Percentiles rank a stretch among this genome's conserved stretches.
Evolutionary conservation across 2,329 filamentous ascomycete genomes (phyloP).

Genomic region (Tolypocladium nubicola): DNA sequence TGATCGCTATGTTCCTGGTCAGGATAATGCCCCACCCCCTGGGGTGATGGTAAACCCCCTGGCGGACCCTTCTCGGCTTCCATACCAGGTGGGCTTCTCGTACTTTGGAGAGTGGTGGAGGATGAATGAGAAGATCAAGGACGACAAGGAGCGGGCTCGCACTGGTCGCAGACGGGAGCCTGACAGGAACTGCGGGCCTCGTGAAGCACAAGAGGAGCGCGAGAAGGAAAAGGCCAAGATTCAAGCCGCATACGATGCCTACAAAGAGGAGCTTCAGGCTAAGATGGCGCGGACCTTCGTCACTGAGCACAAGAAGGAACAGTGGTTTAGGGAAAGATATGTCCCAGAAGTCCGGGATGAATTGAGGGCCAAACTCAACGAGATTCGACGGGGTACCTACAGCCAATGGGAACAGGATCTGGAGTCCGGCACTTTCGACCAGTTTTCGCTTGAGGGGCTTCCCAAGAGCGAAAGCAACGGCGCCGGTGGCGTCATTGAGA

Average conservation of each 20-base stretch:
- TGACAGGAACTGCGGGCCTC: conserved; percentile 50
- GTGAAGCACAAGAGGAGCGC: conserved; percentile 61
- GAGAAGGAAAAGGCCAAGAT: conserved; percentile 73
- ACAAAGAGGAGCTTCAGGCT: conserved; percentile 58
- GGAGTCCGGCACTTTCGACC: conserved; percentile 77
- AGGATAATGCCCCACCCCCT: conserved; percentile 41
- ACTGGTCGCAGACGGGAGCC: conserved; percentile 59
- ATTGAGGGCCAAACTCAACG: conserved; percentile 65
- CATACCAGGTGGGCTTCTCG: conserved; percentile 76
- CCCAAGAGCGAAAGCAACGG: conserved; percentile 90
- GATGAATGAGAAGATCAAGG: conserved; percentile 70
- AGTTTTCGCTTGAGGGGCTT: conserved; percentile 87
- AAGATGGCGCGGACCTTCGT: conserved; percentile 88
- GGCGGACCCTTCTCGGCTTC: conserved; percentile 59
- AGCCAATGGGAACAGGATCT: conserved; percentile 84
- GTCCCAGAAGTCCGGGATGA: conserved; percentile 70
- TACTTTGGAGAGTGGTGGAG: conserved; percentile 85
- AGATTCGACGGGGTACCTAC: conserved; percentile 70
- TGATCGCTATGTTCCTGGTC: conserved; percentile 74
- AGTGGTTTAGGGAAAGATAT: conserved; percentile 97
- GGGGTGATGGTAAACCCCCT: conserved; percentile 50
- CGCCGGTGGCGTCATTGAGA: conserved; percentile 74
- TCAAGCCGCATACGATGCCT: conserved; percentile 56
- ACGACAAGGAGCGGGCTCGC: conserved; percentile 63
- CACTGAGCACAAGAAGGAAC: conserved; percentile 82